These are phyloP conservation scores for Prunus mongolica DNA, from an alignment of 306 rosid species.

Conservation along the genomic window DNA sequence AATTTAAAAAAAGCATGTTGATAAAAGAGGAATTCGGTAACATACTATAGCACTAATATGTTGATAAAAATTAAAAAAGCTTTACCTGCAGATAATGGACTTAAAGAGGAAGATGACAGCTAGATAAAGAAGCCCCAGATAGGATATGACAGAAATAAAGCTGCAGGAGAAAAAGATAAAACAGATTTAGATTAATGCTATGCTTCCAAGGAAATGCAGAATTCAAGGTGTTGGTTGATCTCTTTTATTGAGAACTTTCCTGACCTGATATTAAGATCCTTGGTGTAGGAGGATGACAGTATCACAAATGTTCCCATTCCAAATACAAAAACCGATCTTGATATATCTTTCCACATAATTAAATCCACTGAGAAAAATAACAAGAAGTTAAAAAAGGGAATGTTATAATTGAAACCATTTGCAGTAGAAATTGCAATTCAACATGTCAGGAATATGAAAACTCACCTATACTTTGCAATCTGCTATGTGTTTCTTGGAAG, in stretches of 20 bases:
- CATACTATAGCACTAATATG: neutral
- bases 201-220: neutral
- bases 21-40: neutral
- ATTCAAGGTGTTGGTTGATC: neutral
- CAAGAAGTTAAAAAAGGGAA: neutral
- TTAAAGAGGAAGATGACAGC: slow-evolving; percentile 73
- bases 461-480: slow-evolving; percentile 78
- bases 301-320: slow-evolving; percentile 70
- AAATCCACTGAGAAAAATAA: slow-evolving; percentile 57
- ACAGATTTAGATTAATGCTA: neutral
- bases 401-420: neutral
- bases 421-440: neutral
- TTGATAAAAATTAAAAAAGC: neutral
- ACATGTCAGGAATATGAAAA: slow-evolving; percentile 11
- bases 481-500: slow-evolving; percentile 63
- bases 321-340: slow-evolving; percentile 75
- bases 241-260: slow-evolving; percentile 5
- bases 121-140: slow-evolving; percentile 71
- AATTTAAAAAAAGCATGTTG: neutral
- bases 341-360: slow-evolving; percentile 83
- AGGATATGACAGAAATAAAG: slow-evolving; percentile 71
- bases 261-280: slow-evolving; percentile 71
- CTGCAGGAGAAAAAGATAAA: slow-evolving; percentile 37
- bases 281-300: slow-evolving; percentile 63
- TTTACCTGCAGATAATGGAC: slow-evolving; percentile 69